Percentiles rank a stretch among this genome's conserved stretches.
Evolutionary conservation across 2,329 filamentous ascomycete genomes (phyloP).

Genomic region (Apiospora pterosperma): DNA sequence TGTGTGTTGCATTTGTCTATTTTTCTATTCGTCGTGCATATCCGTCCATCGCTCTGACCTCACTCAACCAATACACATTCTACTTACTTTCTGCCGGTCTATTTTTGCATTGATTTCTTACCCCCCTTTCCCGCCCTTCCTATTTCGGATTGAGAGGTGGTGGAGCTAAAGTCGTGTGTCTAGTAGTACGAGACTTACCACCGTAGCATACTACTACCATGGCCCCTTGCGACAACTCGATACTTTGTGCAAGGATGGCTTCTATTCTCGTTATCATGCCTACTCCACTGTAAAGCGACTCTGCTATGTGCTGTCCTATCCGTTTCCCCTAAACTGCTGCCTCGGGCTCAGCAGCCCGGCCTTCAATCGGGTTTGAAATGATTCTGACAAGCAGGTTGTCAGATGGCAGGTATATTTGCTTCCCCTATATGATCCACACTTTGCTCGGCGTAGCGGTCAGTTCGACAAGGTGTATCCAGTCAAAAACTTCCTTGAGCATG

Average conservation of each 20-base stretch:
- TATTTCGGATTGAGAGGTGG: neutral
- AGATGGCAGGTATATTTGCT: neutral
- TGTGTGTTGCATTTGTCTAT: neutral
- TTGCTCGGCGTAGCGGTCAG: neutral
- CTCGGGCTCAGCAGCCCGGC: neutral
- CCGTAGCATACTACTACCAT: too few species aligned
- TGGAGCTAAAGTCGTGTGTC: neutral
- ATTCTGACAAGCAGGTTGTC: neutral
- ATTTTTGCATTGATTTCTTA: neutral
- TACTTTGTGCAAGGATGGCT: neutral
- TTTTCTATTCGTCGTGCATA: neutral
- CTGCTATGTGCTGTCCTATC: neutral
- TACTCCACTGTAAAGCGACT: neutral
- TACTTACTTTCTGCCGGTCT: neutral
- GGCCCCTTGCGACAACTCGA: slow-evolving; percentile 1
- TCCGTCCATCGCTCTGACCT: neutral
- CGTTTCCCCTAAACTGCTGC: neutral
- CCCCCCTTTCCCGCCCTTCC: neutral
- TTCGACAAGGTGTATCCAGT: too few species aligned
- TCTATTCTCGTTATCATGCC: neutral
- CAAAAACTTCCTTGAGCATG: too few species aligned
- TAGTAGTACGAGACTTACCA: neutral
- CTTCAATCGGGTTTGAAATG: neutral
- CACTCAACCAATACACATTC: neutral
- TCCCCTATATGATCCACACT: neutral